Base-by-base conservation (phyloP, 495 filamentous ascomycete genomes). In the Pseudomonodictys pantanalensis region DNA sequence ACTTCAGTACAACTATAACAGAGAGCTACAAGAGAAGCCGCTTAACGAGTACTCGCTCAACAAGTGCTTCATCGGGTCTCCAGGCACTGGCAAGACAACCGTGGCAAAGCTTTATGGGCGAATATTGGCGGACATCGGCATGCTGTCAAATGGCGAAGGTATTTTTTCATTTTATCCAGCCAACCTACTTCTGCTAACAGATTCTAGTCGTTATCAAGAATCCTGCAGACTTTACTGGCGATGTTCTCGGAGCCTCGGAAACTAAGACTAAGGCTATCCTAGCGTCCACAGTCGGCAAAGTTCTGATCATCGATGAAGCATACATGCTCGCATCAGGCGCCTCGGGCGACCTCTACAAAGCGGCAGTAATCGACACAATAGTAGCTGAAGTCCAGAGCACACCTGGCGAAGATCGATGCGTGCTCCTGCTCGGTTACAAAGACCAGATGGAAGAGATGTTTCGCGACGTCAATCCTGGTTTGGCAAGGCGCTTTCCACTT, bases 401-500 rank as follows among this genome's bases (percentile, higher is more conserved):
- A 0, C 86, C 88, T 0, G 86, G 87, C 0, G 89, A 91, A 30
- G 88, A 93, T 69, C 79, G 86, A 17, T 92, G 89, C 52, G 85
- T 93, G 0, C 72, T 95, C 0, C 75, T 92, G 0, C 75, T 92
- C 1, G 90, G 89, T 0, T 92, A 95, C 70, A 79, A 87, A 60
- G 82, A 86, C n/a, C 74, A 87, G 65, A 89, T 95, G 81, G 77
- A 80, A 50, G 69, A 77, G 2, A 91, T 93, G 88, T 89, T 95
- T 59, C 84, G 85, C 51, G 86, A 88, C 50, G 84, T 86, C 60
- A 95, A 95, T 58, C 87, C 88, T 0, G 90, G 89, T 0, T 76
- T 95, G 2, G 72, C 70, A 3, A 78, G 89, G 47, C 78, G 88
- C 8, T 93, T 95, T 56, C 83, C 83, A 0, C 72, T 89, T 0